Conservation (phyloP, 306 rosid species). For the Citrullus amarus region DNA sequence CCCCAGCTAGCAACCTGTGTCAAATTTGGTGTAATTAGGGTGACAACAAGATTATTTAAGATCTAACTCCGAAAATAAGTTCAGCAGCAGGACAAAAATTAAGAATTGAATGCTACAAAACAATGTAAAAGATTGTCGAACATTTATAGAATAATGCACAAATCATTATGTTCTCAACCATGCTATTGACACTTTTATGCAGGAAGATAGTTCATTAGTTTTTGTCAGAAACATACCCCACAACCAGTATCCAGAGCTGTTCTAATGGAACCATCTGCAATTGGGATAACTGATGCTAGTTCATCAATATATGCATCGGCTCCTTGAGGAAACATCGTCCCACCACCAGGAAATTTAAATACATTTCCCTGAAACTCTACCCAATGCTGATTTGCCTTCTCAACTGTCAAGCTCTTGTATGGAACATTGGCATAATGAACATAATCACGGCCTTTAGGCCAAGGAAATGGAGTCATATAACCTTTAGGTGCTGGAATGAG, state of each 20-base stretch:
- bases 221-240: constrained; percentile 42
- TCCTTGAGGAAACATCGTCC: constrained; percentile 95
- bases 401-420: constrained; percentile 68
- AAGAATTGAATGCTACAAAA: too few relatives aligned
- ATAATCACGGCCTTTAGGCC: constrained; percentile 97
- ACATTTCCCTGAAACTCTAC: constrained; percentile 81
- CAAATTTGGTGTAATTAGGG: constrained; percentile 21
- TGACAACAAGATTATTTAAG: constrained; percentile 9
- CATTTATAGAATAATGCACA: not conserved
- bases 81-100: not conserved
- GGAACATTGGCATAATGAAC: constrained; percentile 89
- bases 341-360: constrained; percentile 97
- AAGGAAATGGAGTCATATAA: constrained; percentile 70
- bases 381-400: constrained; percentile 94
- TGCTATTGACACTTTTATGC: not conserved
- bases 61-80: constrained; percentile 9
- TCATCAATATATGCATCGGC: constrained; percentile 87
- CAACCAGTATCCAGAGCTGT: constrained; percentile 96
- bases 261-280: constrained; percentile 75
- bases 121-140: not conserved
- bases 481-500: constrained; percentile 89
- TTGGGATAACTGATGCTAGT: constrained; percentile 78
- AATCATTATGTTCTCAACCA: not conserved
- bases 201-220: not conserved
- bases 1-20: constrained; percentile 99